Base-by-base conservation (phyloP, 306 rosid species). In the Phaseolus lunatus region DNA sequence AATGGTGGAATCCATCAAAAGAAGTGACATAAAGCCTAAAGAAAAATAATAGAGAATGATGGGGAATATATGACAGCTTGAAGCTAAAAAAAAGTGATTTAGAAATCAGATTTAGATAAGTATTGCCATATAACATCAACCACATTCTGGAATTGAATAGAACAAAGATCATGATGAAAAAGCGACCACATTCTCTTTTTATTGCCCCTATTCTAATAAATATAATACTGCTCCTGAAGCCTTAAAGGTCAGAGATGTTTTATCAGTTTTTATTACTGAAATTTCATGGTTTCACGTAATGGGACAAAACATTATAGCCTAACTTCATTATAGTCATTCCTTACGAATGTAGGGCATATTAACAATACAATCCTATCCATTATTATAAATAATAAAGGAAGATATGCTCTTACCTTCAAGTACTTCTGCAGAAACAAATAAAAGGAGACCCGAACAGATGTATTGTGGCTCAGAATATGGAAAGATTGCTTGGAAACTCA, bases 351-450 rank as follows among this genome's bases (percentile, higher is more conserved):
- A 27, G 12, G 67, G 19, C 19, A 54, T 35, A 70, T 62, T 67
- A 41, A 37, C 53, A 19, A 15, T 35, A 31, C 9, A 66, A 29
- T 47, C 26, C 16, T 41, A 18, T 13, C n/a, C 67, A 82, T 22
- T 22, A 39, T 18, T 69, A 47, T 14, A 86, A 67, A 75, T 54
- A 49, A 41, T 27, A 66, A 66, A 72, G 65, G 16, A 77, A 65
- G 66, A 73, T 18, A 52, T 62, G 65, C 64, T 70, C 89, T 81
- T 85, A 93, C 99, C 99, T 90, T 96, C 99, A 15, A 96, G 98
- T 78, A 96, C 99, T 91, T 96, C 99, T 3, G 99, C 99, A 23
- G 97, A 84, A 83, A 96, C 99, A 85, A 96, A 96, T 90, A 93
- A 27, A 81, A 96, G 81, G 52, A 96, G 97, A 73, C 99, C 99